Percentiles rank a stretch among this genome's conserved stretches.
Conservation (phyloP, 2,329 filamentous ascomycete species). For the Cladosporium cucumerinum region DNA sequence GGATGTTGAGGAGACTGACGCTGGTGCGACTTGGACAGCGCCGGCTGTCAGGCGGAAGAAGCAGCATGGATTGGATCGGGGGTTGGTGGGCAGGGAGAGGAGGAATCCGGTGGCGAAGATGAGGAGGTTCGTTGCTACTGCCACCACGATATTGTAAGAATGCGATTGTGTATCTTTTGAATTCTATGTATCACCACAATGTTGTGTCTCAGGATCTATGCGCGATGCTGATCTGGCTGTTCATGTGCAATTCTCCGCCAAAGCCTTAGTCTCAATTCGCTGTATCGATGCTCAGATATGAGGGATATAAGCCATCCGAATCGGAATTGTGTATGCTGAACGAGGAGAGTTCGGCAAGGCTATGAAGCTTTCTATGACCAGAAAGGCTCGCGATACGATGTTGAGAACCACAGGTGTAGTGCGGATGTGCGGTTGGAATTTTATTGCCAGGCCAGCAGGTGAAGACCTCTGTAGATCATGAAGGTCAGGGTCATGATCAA, state of each 20-base stretch:
- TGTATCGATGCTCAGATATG: slow-evolving; percentile 5
- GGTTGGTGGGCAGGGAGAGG: slow-evolving; percentile 14
- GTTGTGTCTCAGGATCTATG: background rate
- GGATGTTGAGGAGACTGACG: slow-evolving; percentile 26
- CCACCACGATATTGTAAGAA: slow-evolving; percentile 3
- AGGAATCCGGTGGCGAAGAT: slow-evolving; percentile 21
- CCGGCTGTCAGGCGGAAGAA: slow-evolving; percentile 13
- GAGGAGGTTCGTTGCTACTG: slow-evolving; percentile 25
- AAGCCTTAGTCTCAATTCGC: background rate
- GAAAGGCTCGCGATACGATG: slow-evolving; percentile 12
- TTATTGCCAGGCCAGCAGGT: slow-evolving; percentile 13
- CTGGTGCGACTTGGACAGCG: slow-evolving; percentile 22
- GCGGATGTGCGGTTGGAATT: background rate
- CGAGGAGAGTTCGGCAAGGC: slow-evolving; percentile 17
- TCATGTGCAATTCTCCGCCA: background rate
- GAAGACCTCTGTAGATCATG: background rate
- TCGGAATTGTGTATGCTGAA: slow-evolving; percentile 13
- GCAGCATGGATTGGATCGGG: slow-evolving; percentile 10
- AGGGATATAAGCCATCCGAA: slow-evolving; percentile 19
- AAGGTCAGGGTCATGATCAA: background rate
- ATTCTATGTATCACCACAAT: background rate
- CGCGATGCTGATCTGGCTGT: background rate
- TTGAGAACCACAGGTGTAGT: background rate
- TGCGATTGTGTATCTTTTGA: background rate
- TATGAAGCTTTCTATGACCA: slow-evolving; percentile 21